phyloP scores from a whole-genome alignment of 2,329 filamentous ascomycete species.

The Aureobasidium sp. region DNA sequence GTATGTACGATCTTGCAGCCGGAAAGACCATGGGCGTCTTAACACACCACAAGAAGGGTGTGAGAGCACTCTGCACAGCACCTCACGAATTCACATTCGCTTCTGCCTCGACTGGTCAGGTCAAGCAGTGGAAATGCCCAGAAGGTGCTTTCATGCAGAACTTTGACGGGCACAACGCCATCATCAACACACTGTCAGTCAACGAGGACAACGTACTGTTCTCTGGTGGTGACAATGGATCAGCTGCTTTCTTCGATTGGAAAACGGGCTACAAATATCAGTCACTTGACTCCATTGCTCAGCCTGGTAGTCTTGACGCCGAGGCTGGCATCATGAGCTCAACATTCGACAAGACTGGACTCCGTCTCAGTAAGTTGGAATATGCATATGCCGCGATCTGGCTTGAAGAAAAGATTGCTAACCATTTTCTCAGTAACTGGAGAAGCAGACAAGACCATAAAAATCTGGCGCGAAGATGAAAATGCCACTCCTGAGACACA shows the following conservation, averaged over 20 bases:
- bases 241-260: slow-evolving; percentile 98
- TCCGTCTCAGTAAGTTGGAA: neutral
- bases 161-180: slow-evolving; percentile 91
- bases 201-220: slow-evolving; percentile 96
- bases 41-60: slow-evolving; percentile 97
- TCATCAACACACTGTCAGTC: slow-evolving; percentile 88
- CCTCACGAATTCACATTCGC: slow-evolving; percentile 96
- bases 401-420: neutral
- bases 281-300: slow-evolving; percentile 78
- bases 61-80: slow-evolving; percentile 74
- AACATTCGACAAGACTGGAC: slow-evolving; percentile 75
- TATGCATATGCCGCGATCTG: neutral
- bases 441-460: slow-evolving; percentile 92
- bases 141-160: slow-evolving; percentile 99
- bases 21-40: slow-evolving; percentile 94
- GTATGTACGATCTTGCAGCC: slow-evolving; percentile 91
- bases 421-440: slow-evolving; percentile 63
- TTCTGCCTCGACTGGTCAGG: slow-evolving; percentile 79
- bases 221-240: slow-evolving; percentile 91
- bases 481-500: slow-evolving; percentile 84
- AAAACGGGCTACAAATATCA: slow-evolving; percentile 93
- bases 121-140: slow-evolving; percentile 99
- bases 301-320: slow-evolving; percentile 87
- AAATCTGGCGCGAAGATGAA: slow-evolving; percentile 94
- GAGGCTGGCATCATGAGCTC: slow-evolving; percentile 93